These are phyloP conservation scores for Magnusiomyces paraingens DNA, from an alignment of 1,139 yeast species.

Conservation along the genomic window DNA sequence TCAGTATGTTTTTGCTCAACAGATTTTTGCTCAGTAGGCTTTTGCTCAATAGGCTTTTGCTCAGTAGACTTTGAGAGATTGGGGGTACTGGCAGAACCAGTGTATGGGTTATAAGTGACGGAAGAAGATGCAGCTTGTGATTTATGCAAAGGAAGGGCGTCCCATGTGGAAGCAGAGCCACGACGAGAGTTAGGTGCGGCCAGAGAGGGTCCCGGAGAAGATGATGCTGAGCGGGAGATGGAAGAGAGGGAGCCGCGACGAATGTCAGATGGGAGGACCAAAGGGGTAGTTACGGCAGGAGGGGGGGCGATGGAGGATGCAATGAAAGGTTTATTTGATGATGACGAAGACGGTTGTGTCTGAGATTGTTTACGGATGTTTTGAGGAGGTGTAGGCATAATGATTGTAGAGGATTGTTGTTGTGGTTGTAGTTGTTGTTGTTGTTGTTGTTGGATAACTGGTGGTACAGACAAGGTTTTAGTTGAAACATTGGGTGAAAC, in stretches of 20 bases:
- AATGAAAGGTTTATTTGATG: slow-evolving; percentile 6
- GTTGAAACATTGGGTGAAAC: slow-evolving; percentile 13
- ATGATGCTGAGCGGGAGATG: slow-evolving; percentile 19
- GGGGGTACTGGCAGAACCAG: background rate
- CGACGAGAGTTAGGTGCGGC: slow-evolving; percentile 10
- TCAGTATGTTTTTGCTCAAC: no score
- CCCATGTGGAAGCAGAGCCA: background rate
- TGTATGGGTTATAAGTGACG: slow-evolving; percentile 4
- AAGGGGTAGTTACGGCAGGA: slow-evolving; percentile 17
- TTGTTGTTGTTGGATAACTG: slow-evolving; percentile 10
- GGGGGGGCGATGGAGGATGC: slow-evolving; percentile 11
- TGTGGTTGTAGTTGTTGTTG: no score
- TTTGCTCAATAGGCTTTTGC: no score
- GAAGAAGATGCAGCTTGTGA: background rate
- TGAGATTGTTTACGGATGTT: slow-evolving; percentile 3
- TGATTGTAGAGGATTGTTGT: no score
- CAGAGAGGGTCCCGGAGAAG: slow-evolving; percentile 5
- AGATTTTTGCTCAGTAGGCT: no score
- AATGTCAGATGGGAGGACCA: slow-evolving; percentile 29
- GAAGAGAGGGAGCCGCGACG: slow-evolving; percentile 23
- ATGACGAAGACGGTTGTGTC: background rate
- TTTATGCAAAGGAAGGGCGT: background rate
- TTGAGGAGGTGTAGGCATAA: background rate
- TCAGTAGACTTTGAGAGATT: no score
- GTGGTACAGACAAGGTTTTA: slow-evolving; percentile 12